Base-by-base conservation (phyloP, 2,329 filamentous ascomycete genomes). In the Ascochyta koolunga region DNA sequence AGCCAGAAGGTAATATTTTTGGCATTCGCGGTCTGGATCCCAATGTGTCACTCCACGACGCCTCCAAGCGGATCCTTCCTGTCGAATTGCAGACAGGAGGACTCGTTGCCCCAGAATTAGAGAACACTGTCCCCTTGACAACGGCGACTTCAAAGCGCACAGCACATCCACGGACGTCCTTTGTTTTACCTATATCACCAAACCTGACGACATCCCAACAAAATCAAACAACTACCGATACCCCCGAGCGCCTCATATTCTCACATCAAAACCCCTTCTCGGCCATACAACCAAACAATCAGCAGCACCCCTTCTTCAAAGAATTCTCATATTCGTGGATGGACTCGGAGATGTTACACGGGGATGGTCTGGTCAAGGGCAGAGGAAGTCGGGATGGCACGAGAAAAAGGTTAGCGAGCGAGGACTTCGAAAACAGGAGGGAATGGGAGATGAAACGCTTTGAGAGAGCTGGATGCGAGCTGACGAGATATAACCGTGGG, bases 381-480 rank as follows among this genome's bases (percentile, higher is more conserved):
- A 61, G 57, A 1, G 40, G 54, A 11, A 55, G 56, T 3, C 68
- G 64, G 29, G 24, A 51, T 0, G 58, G 61, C 7, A 59, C 66
- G 1, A 58, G 66, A 18, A 74, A 73, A 39, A 47, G 70, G 24
- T 33, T 70, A 37, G 69, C 64, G 1, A 53, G 52, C 0, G 57
- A 64, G 0, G 70, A 69, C 7, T 72, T 68, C 37, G 64, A 67
- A n/a, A 50, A 59, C 46, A 67, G 64, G 53, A 56, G 55, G n/a
- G 44, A 35, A 3, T 73, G 70, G 66, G 74, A 77, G 58, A 51
- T 66, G 52, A 75, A 71, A 54, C 61, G 62, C 47, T 72, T 76
- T 32, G 69, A 61, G 53, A 65, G 59, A 33, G 66, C 72, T 0
- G 69, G 70, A 0, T 70, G 52, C n/a, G 66, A 73, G 56, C 37